Evolutionary conservation across 2,329 filamentous ascomycete species (phyloP).

Genomic region (Ascochyta rabiei): DNA sequence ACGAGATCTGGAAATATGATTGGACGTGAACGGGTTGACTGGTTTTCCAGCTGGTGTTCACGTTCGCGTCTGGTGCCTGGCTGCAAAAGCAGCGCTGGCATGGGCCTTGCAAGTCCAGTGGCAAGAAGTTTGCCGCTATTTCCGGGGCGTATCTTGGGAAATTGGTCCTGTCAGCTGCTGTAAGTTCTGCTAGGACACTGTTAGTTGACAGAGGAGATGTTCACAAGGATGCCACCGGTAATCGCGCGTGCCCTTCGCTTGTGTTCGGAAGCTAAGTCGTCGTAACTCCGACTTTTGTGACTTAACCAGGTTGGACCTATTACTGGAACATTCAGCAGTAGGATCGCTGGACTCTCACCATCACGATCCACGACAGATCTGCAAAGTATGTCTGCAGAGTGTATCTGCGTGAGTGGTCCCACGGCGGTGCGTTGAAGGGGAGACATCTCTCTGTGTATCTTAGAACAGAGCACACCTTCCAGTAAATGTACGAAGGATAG

Average conservation of each 20-base stretch:
- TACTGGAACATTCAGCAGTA: neutral
- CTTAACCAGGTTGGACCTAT: neutral
- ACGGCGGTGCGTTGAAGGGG: neutral
- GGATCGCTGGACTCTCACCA: neutral
- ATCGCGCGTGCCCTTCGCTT: neutral
- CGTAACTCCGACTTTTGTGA: no score
- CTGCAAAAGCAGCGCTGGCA: neutral
- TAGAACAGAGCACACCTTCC: neutral
- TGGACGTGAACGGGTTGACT: neutral
- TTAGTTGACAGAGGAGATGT: neutral
- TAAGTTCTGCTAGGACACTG: neutral
- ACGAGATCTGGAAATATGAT: neutral
- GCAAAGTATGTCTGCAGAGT: neutral
- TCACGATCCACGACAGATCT: neutral
- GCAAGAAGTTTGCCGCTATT: slow-evolving; percentile 1
- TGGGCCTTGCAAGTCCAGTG: neutral
- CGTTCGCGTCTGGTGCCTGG: neutral
- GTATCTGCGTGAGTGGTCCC: neutral
- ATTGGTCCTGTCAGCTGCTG: neutral
- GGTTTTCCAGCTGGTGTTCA: neutral
- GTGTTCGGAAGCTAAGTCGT: neutral
- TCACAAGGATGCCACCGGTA: neutral
- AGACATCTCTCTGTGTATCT: neutral
- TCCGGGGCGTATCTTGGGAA: neutral
- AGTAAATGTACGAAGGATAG: neutral